Evolutionary conservation across 1,284 basidiomycete genomes (phyloP), one percentile per base, ranked within the genome.

Genomic region (Trametes hirsuta): DNA sequence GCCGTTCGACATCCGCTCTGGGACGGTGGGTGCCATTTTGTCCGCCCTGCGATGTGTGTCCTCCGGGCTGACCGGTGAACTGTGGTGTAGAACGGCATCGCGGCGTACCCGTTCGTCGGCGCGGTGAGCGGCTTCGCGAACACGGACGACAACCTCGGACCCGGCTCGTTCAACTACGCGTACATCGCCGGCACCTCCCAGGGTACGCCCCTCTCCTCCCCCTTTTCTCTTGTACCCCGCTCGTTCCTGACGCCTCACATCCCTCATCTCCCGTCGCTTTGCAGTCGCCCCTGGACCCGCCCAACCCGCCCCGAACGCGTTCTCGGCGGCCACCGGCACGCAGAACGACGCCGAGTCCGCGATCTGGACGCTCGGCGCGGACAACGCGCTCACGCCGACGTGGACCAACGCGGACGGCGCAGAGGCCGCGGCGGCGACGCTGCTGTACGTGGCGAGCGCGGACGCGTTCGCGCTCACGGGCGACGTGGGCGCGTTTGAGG

Each of bases 401-500:
- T 72, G 69, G 68, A 45, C 67, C 52, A 71, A 72, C 62, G 25
- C 59, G 12, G 63, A 70, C 53, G 63, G 66, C 36, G 30, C 62
- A 60, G 21, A 25, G 60, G 46, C 34, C 14, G 5, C 37, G 9
- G 35, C 37, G 44, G 12, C n/a, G n/a, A 30, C 9, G 25, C n/a
- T 55, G 9, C 9, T 47, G 36, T 52, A 41, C 22, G 44, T 52
- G 35, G 11, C 30, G 21, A 12, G 24, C 35, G 25, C 36, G 45
- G 30, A 36, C 36, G 56, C 39, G 52, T 48, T 62, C 44, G 47
- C 48, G 35, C 21, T 62, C 42, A 45, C 46, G 5, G 57, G 56
- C 41, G 56, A 62, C 45, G 21, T 34, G 9, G 24, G 4, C n/a
- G 44, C 15, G 44, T 62, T 62, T n/a, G 37, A 9, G n/a, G 41